Evolutionary conservation across 164 flowering plant genomes (phyloP).

Genomic region (Buxus sempervirens): DNA sequence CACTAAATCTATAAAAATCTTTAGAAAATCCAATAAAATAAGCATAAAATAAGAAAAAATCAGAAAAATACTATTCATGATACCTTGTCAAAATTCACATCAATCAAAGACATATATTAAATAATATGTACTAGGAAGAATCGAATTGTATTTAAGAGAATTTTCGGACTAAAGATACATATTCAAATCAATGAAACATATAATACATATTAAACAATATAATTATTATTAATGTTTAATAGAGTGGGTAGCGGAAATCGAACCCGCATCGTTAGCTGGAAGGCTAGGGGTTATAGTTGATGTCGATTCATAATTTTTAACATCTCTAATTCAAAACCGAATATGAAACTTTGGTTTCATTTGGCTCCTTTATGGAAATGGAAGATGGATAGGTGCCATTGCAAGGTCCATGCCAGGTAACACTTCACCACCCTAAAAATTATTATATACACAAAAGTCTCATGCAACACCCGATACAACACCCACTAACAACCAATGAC

Average conservation of each 20-base stretch:
- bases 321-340: conserved; percentile 8
- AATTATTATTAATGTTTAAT: neutral
- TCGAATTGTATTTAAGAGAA: neutral
- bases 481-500: too few species aligned
- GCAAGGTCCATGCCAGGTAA: too few species aligned
- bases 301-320: conserved; percentile 5
- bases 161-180: neutral
- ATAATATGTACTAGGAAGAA: too few species aligned
- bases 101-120: too few species aligned
- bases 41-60: too few species aligned
- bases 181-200: neutral
- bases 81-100: too few species aligned
- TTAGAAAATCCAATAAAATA: too few species aligned
- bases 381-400: neutral
- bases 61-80: too few species aligned
- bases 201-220: neutral
- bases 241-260: neutral
- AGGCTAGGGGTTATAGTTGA: conserved; percentile 11
- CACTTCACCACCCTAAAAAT: too few species aligned
- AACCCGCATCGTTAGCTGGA: conserved; percentile 4
- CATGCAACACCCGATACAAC: too few species aligned
- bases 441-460: too few species aligned
- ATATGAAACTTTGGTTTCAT: conserved; percentile 11
- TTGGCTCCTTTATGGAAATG: conserved; percentile 12
- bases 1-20: too few species aligned